A percentile compares a stretch with the other conserved stretches of the same genome.
Evolutionary conservation across 2,329 filamentous ascomycete genomes (phyloP).

Genomic region (Penicillium freii): DNA sequence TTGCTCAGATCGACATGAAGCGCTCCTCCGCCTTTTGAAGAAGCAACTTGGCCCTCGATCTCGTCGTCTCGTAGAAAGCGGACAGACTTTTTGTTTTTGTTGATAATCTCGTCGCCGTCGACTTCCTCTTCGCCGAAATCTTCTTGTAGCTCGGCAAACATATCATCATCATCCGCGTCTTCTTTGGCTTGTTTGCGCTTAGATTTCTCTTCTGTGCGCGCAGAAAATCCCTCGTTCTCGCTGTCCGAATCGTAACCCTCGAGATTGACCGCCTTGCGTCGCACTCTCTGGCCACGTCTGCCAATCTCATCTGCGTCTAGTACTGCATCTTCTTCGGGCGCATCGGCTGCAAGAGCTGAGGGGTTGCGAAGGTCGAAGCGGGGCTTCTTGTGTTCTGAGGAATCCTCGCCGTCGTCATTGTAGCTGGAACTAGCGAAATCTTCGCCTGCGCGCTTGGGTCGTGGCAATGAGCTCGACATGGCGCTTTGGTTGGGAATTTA

Average conservation of each 20-base stretch:
- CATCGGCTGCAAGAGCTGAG: constrained; percentile 82
- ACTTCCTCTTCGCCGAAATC: constrained; percentile 56
- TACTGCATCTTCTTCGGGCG: constrained; percentile 68
- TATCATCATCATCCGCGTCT: constrained; percentile 59
- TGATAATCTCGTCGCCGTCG: constrained; percentile 48
- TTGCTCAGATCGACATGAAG: constrained; percentile 58
- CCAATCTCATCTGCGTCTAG: constrained; percentile 93
- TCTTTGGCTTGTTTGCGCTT: constrained; percentile 37
- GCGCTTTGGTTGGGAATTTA: not conserved
- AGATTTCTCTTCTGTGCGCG: constrained; percentile 62
- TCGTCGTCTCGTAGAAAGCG: constrained; percentile 60
- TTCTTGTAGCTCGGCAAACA: constrained; percentile 74
- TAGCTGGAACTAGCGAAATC: constrained; percentile 75
- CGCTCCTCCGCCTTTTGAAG: constrained; percentile 71
- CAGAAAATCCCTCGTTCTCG: constrained; percentile 86
- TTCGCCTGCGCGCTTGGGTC: constrained; percentile 80
- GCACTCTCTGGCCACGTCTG: constrained; percentile 66
- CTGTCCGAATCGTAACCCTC: constrained; percentile 94
- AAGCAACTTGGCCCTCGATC: constrained; percentile 76
- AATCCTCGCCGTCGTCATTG: constrained; percentile 47
- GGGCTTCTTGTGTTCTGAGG: constrained; percentile 66
- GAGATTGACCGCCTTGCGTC: constrained; percentile 91
- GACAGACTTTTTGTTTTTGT: constrained; percentile 63
- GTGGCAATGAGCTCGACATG: constrained; percentile 65
- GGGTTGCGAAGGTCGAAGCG: constrained; percentile 95